A percentile compares a stretch with the other conserved stretches of the same genome.
Conservation (phyloP, 2,329 filamentous ascomycete species). For the Boeremia lycopersici region DNA sequence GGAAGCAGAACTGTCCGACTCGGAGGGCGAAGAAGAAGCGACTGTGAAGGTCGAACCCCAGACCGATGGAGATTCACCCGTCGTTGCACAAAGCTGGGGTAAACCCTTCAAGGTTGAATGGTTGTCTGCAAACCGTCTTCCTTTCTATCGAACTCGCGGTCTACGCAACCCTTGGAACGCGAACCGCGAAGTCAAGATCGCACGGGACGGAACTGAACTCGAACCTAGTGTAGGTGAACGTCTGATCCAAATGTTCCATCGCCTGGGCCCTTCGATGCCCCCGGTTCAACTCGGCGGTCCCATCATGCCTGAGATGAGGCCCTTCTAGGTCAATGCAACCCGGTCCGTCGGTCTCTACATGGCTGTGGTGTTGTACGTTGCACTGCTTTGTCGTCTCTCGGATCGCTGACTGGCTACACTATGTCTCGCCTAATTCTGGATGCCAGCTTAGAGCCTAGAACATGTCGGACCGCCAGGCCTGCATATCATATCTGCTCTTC, state of each 20-base stretch:
- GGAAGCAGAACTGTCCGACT: conserved; percentile 75
- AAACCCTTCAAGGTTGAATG: conserved; percentile 92
- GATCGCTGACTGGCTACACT: background rate
- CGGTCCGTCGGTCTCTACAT: background rate
- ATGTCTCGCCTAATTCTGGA: background rate
- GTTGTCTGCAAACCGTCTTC: conserved; percentile 80
- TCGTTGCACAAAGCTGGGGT: conserved; percentile 72
- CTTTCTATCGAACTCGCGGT: conserved; percentile 87
- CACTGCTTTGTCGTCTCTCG: background rate
- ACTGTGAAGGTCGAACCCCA: conserved; percentile 40
- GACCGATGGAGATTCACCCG: conserved; percentile 49
- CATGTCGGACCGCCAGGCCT: background rate
- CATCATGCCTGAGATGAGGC: conserved; percentile 37
- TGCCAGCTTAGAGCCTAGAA: background rate
- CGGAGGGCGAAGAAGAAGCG: conserved; percentile 57
- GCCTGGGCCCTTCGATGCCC: conserved; percentile 38
- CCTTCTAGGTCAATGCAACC: conserved; percentile 24
- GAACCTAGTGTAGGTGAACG: conserved; percentile 80
- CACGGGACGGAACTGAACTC: conserved; percentile 89
- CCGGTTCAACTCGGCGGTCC: conserved; percentile 29
- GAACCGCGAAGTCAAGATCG: conserved; percentile 94
- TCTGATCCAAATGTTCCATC: conserved; percentile 76
- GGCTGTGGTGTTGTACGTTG: background rate
- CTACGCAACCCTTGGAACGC: conserved; percentile 94
- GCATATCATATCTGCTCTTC: background rate